These are phyloP conservation scores for Dipteronia dyeriana DNA, from an alignment of 345 rosid species.

Conservation along the genomic window DNA sequence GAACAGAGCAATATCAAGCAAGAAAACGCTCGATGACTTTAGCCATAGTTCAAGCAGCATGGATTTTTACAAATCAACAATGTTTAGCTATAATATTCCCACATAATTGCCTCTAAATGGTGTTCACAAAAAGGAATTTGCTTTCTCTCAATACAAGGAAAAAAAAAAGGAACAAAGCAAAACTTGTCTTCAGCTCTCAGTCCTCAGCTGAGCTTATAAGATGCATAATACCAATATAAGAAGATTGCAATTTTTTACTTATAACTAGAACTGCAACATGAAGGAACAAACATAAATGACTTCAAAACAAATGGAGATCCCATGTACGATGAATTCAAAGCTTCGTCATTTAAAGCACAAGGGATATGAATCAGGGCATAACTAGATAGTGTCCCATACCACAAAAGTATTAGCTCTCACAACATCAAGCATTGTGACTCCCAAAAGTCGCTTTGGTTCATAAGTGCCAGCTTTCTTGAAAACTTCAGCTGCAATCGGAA, in stretches of 20 bases:
- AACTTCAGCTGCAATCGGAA: slow-evolving; percentile 94
- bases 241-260: background rate
- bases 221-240: background rate
- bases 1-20: background rate
- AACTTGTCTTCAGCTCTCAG: background rate
- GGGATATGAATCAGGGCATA: background rate
- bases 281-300: background rate
- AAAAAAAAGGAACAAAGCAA: too few relatives aligned
- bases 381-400: slow-evolving; percentile 44
- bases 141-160: background rate
- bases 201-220: background rate
- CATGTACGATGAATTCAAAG: background rate
- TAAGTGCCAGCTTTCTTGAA: slow-evolving; percentile 87
- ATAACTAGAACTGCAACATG: background rate
- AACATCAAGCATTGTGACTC: slow-evolving; percentile 96
- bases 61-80: background rate
- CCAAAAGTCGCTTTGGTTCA: slow-evolving; percentile 85
- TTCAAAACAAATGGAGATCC: slow-evolving; percentile 1
- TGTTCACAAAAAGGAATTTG: background rate
- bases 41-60: background rate
- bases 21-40: background rate
- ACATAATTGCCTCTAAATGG: background rate
- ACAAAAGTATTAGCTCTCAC: slow-evolving; percentile 97
- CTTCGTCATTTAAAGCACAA: slow-evolving; percentile 3
- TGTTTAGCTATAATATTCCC: background rate